Conservation (phyloP, 1,139 yeast species). For the Blastobotrys capitulatus region DNA sequence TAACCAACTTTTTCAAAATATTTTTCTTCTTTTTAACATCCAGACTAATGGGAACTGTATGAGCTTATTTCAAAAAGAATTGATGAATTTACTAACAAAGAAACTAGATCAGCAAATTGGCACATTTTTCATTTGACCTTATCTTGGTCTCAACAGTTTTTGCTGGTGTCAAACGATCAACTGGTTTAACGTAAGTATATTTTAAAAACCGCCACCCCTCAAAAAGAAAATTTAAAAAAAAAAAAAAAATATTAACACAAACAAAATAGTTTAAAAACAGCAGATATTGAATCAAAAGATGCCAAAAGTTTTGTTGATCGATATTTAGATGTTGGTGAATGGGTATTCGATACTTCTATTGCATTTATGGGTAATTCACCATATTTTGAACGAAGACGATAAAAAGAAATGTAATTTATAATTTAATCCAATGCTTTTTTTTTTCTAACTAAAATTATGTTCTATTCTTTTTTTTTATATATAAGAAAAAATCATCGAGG, state of each 20-base stretch:
- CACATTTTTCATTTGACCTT: constrained; percentile 70
- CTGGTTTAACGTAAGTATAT: constrained; percentile 59
- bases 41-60: constrained; percentile 16
- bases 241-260: constrained; percentile 2
- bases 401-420: not conserved
- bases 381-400: constrained; percentile 55
- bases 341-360: constrained; percentile 65
- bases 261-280: constrained; percentile 30
- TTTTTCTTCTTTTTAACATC: not conserved
- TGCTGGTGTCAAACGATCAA: constrained; percentile 84
- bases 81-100: not conserved
- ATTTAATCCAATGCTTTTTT: not conserved
- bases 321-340: constrained; percentile 83
- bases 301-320: constrained; percentile 54
- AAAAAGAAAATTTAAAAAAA: too few species aligned
- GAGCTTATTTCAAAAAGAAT: not conserved
- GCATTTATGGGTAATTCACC: constrained; percentile 67
- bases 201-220: not conserved
- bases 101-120: constrained; percentile 28
- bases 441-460: not conserved
- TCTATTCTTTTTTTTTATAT: not conserved
- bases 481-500: too few species aligned
- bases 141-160: constrained; percentile 73
- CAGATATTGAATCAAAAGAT: constrained; percentile 41
- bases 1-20: not conserved